Base-by-base conservation (phyloP, 192 early-diverging fungal genomes). In the Mortierella alpina region DNA sequence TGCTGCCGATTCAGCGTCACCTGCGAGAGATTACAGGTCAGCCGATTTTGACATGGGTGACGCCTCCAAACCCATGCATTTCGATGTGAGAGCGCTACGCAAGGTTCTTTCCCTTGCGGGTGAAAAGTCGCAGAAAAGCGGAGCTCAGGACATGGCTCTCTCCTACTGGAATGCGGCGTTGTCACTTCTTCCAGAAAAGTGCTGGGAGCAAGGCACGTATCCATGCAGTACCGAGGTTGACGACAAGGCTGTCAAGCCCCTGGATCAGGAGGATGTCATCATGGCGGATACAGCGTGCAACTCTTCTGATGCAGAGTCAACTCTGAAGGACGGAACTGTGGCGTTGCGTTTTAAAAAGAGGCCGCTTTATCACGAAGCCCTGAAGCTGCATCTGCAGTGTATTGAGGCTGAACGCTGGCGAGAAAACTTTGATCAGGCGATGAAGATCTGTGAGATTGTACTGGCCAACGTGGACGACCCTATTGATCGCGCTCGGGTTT, bases 111-210 rank as follows among this genome's bases (percentile, higher is more conserved):
- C 77, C 15, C 41, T 72, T 13, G 77, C 70, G 0, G 77, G 77
- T 14, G 77, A 80, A 18, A 80, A 80, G 52, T 68, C 70, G n/a
- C 77, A 80, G 23, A 80, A 72, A 54, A 80, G 77, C 59, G 77
- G 77, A 7, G 70, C 77, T 15, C 77, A 80, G 55, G 77, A 72
- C 56, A 72, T 72, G 77, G 70, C 77, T 2, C 60, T 80, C 7
- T 20, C 70, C 1, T 72, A 72, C 52, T 80, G 77, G 77, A 57
- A 63, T 50, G 77, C 77, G 10, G 77, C 77, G 0, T 45, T 80
- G 59, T 50, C 70, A 2, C n/a, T 80, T 12, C 22, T 80, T 22
- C 77, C 77, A 15, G 70, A 57, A 17, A 68, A 67, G 15, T 80
- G 77, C 39, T 80, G 69, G 69, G 77, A 72, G 48, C 63, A 45